Evolutionary conservation across 1,284 basidiomycete genomes (phyloP), one percentile per base, ranked within the genome.

Genomic region (Boletus nobilissimus): DNA sequence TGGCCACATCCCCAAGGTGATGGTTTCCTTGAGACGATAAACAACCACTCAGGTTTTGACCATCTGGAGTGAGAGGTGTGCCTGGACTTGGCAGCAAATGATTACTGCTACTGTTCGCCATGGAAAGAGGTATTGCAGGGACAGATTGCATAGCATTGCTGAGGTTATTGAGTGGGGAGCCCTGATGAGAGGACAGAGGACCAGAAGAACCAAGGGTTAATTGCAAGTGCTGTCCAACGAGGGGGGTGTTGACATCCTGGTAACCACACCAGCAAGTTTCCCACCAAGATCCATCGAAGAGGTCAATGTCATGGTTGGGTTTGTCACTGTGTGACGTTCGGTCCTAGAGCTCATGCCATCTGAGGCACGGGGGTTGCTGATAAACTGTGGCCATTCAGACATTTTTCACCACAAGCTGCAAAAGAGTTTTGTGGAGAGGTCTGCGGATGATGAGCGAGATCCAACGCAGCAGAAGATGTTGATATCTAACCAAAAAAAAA

Each of bases 301-400:
- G n/a, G n/a, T n/a, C n/a, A n/a, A n/a, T n/a, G n/a, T n/a, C n/a
- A n/a, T n/a, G n/a, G n/a, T n/a, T n/a, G n/a, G n/a, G n/a, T n/a
- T n/a, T n/a, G n/a, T n/a, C n/a, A n/a, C n/a, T n/a, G 88, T 92
- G 68, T 93, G 92, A 78, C 93, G 91, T 73, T 94, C 92, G 54
- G 87, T 84, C 75, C 93, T 91, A 64, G 88, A 86, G 73, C 86
- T 85, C 70, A 91, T 83, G 38, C 88, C 87, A 68, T 94, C 94
- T 73, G 91, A 89, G 77, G 88, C 88, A 83, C 93, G 91, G 75
- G 91, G 87, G 70, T 89, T 89, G 73, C 91, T 90, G 73, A 91
- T 90, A 86, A 97, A 98, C 84, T 95, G 96, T 64, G 97, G 96
- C 97, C 97, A 99, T 85, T 99, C 97, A 8, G 97, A 97, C 3